A percentile compares a stretch with the other conserved stretches of the same genome.
These are phyloP conservation scores for Papilionanthe hybrid DNA, from an alignment of 116 monocot species.

Conservation along the genomic window DNA sequence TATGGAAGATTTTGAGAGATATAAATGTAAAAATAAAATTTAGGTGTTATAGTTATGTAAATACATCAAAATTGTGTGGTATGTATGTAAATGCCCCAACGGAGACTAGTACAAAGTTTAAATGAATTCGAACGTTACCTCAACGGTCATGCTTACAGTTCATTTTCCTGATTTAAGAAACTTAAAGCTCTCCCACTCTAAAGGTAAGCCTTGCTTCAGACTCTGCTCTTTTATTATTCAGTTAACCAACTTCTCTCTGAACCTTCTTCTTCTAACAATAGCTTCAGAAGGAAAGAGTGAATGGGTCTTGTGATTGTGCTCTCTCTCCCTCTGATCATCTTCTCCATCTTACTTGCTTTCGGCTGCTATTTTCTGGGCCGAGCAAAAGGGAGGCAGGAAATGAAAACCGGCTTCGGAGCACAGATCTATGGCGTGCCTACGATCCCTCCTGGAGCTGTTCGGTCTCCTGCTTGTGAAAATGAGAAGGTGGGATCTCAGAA, in stretches of 20 bases:
- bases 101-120: background rate
- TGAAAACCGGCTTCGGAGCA: constrained; percentile 35
- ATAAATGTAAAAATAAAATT: too few relatives aligned
- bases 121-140: constrained; percentile 13
- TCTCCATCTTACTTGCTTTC: constrained; percentile 61
- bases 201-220: background rate
- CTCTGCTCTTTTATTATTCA: background rate
- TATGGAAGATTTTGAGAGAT: too few relatives aligned
- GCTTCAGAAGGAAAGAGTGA: background rate
- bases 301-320: constrained; percentile 66
- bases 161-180: background rate
- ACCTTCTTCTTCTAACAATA: background rate
- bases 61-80: too few relatives aligned
- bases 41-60: too few relatives aligned
- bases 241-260: background rate
- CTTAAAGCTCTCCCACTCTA: background rate
- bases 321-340: constrained; percentile 63
- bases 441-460: constrained; percentile 23
- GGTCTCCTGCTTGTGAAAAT: background rate
- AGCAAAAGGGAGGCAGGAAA: constrained; percentile 53
- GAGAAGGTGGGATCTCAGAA: constrained; percentile 29
- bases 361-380: constrained; percentile 65
- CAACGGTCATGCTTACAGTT: constrained; percentile 14
- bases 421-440: constrained; percentile 54
- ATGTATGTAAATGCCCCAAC: too few relatives aligned